Base-by-base conservation (phyloP, 257 asterid genomes). In the Gentiana macrophylla region DNA sequence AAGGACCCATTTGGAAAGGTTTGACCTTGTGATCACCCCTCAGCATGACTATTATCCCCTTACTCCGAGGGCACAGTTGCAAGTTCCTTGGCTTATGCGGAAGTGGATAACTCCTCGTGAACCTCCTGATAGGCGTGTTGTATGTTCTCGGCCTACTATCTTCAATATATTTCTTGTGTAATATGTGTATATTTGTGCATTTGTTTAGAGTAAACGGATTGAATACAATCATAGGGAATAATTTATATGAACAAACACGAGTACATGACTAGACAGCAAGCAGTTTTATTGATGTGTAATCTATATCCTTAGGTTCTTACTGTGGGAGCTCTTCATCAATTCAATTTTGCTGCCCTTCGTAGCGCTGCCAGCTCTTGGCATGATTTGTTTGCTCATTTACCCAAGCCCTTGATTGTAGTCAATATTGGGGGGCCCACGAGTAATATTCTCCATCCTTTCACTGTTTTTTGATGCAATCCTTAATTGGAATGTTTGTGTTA, bases 391-490 rank as follows among this genome's bases (percentile, higher is more conserved):
- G 94, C 95, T 57, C 85, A 86, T 65, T 54, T 84, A 66, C 85
- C 94, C 34, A 91, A 81, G 82, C 98, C 98, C 34, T 68, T 91
- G 70, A 75, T 91, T 58, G 97, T 87, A 43, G 88, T 91, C 76
- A 87, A 81, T 78, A 78, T 91, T 50, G 98, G 98, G 61, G 95
- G 97, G 57, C 97, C 98, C 59, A 71, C 90, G 79, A 83, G 98
- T 91, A 81, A 76, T 15, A 32, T 68, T 50, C 69, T 56, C 57
- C 51, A 62, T 66, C 52, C 74, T 45, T 71, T 58, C 37, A 36
- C 45, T 38, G 44, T 4, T 7, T 38, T 38, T 38, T 38, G 44
- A 38, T 38, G 44, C 4, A 38, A 3, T 38, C 44, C 8, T 62
- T 6, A 11, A 33, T 32, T 32, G 49, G 44, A 45, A 57, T 49